Evolutionary conservation across 2,329 filamentous ascomycete species (phyloP).

Genomic region (Scedosporium dehoogii): DNA sequence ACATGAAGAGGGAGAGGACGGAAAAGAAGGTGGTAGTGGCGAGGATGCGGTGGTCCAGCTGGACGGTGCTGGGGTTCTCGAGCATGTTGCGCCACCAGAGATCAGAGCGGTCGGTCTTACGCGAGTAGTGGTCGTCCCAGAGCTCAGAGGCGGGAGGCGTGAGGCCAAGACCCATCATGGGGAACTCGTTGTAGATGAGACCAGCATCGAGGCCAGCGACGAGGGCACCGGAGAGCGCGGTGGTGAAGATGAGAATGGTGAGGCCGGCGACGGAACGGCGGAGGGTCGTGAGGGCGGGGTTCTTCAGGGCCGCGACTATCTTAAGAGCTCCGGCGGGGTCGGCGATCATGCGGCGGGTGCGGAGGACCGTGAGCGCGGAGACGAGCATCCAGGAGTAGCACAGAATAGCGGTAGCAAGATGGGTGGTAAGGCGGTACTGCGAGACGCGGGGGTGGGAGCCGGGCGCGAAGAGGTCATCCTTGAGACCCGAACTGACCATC

Average conservation of each 20-base stretch:
- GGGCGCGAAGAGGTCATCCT: conserved; percentile 88
- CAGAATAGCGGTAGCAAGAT: conserved; percentile 81
- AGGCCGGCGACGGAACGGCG: conserved; percentile 63
- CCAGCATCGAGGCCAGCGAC: conserved; percentile 94
- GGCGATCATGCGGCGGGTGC: conserved; percentile 61
- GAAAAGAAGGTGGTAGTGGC: conserved; percentile 81
- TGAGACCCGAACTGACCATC: conserved; percentile 97
- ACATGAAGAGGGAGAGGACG: conserved; percentile 71
- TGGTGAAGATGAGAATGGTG: conserved; percentile 69
- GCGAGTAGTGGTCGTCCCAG: conserved; percentile 76
- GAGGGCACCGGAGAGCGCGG: conserved; percentile 85
- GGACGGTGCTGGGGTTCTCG: conserved; percentile 91
- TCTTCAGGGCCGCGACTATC: conserved; percentile 50
- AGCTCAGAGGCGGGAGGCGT: conserved; percentile 76
- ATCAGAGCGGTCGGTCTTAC: conserved; percentile 67
- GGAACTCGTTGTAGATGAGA: conserved; percentile 98
- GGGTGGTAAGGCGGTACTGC: conserved; percentile 85
- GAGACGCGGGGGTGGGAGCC: conserved; percentile 86
- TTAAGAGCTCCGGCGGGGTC: conserved; percentile 54
- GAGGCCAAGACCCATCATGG: conserved; percentile 80
- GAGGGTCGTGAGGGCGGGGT: conserved; percentile 62
- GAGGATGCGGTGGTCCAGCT: conserved; percentile 89
- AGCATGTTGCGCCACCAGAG: conserved; percentile 96
- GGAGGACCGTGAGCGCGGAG: conserved; percentile 75
- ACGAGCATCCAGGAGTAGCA: conserved; percentile 94